Conservation (phyloP, 208 protist genomes). For the Trichomonas tenax region DNA sequence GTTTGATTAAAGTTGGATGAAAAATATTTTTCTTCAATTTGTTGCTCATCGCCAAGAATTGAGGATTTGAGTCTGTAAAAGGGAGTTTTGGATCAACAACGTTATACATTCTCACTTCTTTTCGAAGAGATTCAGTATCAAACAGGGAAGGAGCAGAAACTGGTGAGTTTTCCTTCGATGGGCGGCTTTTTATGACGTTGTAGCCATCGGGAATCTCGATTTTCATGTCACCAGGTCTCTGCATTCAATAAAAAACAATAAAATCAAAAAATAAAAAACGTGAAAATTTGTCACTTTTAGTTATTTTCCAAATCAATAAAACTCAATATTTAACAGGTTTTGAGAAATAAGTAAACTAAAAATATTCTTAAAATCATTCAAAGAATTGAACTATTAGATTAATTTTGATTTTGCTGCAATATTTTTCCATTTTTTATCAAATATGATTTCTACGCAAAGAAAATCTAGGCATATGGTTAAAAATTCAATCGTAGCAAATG, state of each 20-base stretch:
- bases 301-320: background rate
- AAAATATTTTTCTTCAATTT: background rate
- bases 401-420: no score
- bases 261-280: background rate
- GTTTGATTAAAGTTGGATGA: background rate
- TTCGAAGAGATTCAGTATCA: background rate
- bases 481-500: no score
- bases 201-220: background rate
- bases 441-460: no score
- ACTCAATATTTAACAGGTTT: no score
- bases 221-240: background rate
- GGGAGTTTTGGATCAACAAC: background rate
- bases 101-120: background rate
- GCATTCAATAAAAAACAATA: background rate
- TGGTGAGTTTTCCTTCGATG: background rate
- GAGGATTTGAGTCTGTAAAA: background rate
- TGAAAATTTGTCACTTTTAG: background rate
- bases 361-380: no score
- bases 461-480: no score
- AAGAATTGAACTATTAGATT: no score
- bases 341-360: no score
- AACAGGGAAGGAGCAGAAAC: background rate
- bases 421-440: no score
- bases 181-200: background rate
- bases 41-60: background rate